A percentile compares a stretch with the other conserved stretches of the same genome.
phyloP scores from a whole-genome alignment of 306 rosid species.

The Bauhinia variegata region DNA sequence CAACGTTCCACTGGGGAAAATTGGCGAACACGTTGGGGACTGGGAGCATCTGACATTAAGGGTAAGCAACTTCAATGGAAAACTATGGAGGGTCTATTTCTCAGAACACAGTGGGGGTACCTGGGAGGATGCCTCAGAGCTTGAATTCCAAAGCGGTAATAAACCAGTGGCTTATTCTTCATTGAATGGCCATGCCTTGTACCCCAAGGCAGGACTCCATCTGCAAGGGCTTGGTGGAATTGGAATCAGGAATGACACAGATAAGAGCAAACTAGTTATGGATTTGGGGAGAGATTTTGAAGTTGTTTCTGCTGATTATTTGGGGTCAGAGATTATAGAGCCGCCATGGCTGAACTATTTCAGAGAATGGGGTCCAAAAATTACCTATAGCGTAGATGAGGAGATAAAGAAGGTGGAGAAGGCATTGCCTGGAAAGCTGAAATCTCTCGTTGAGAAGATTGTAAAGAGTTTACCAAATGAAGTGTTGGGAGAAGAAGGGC shows the following conservation, averaged over 20 bases:
- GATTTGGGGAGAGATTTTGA: conserved; percentile 44
- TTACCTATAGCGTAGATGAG: conserved; percentile 39
- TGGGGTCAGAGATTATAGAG: conserved; percentile 34
- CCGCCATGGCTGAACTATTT: conserved; percentile 57
- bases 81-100: conserved; percentile 55
- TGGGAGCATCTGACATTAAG: conserved; percentile 88
- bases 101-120: conserved; percentile 64
- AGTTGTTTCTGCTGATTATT: conserved; percentile 56
- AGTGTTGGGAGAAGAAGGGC: conserved; percentile 60
- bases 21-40: conserved; percentile 82
- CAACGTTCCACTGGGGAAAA: conserved; percentile 53
- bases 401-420: conserved; percentile 49
- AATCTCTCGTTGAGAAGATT: conserved; percentile 28
- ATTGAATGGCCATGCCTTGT: conserved; percentile 69
- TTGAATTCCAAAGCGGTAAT: conserved; percentile 50
- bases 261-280: conserved; percentile 37
- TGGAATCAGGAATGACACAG: conserved; percentile 68
- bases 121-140: conserved; percentile 68
- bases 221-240: conserved; percentile 42
- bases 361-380: conserved; percentile 65
- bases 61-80: conserved; percentile 76
- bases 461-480: conserved; percentile 47
- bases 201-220: conserved; percentile 58
- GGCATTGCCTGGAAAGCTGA: conserved; percentile 44
- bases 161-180: conserved; percentile 63